Conservation (phyloP, 257 asterid species). For the Primulina tabacum region DNA sequence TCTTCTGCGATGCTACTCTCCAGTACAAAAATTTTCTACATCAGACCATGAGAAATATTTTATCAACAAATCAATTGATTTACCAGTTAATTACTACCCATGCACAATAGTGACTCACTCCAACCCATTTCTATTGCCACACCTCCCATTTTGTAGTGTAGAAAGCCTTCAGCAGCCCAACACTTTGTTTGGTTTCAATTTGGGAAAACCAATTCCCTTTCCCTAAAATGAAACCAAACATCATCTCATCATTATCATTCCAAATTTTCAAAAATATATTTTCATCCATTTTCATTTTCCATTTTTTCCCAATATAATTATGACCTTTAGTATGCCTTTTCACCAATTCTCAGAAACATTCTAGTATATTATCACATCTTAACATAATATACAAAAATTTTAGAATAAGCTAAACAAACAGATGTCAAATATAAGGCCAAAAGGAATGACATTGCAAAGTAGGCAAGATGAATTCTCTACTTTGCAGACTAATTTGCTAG, state of each 20-base stretch:
- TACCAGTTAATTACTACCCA: not conserved
- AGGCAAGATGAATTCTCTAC: not conserved
- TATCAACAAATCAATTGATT: not conserved
- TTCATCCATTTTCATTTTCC: not conserved
- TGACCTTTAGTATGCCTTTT: not conserved
- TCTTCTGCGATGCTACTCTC: not conserved
- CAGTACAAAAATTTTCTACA: too few relatives aligned
- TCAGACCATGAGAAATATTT: too few relatives aligned
- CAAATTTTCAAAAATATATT: not conserved
- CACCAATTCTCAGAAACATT: not conserved
- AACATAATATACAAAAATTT: too few relatives aligned
- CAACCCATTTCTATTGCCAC: not conserved
- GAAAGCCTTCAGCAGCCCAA: not conserved
- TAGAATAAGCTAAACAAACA: not conserved
- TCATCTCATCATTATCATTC: not conserved
- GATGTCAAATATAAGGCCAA: not conserved
- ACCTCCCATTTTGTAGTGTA: not conserved
- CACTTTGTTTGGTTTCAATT: not conserved
- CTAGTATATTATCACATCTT: too few relatives aligned
- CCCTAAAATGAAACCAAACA: not conserved
- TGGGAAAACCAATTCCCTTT: not conserved
- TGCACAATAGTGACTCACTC: not conserved
- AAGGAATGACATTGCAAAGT: not conserved
- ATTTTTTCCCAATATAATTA: not conserved
- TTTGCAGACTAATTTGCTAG: conserved; percentile 2